Conservation (phyloP, 106 monocot genomes). For the Dioscorea alata region DNA sequence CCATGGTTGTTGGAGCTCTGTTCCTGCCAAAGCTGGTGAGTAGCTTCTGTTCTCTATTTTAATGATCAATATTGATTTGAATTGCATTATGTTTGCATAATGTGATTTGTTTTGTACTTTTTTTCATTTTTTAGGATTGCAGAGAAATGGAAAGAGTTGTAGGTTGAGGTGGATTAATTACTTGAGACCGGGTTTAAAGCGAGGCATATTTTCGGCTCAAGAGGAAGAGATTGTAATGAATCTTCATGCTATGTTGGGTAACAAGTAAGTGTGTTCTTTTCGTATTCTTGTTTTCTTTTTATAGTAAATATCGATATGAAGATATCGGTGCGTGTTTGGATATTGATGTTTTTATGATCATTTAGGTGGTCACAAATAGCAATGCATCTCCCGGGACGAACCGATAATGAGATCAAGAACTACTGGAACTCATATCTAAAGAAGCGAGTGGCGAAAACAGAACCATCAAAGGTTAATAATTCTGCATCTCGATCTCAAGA, state of each 20-base stretch:
- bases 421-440: conserved; percentile 42
- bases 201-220: conserved; percentile 27
- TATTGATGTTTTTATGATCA: not conserved
- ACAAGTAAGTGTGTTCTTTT: conserved; percentile 28
- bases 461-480: not conserved
- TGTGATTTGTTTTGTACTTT: not conserved
- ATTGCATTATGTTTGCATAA: not conserved
- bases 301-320: not conserved
- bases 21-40: conserved; percentile 13
- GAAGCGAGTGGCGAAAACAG: conserved; percentile 11
- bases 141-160: conserved; percentile 1
- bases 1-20: conserved; percentile 6
- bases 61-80: not conserved
- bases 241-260: conserved; percentile 39
- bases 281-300: not conserved
- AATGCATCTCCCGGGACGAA: conserved; percentile 30
- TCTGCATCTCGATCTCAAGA: not conserved
- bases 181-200: conserved; percentile 33
- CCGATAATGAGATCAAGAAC: conserved; percentile 42
- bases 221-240: conserved; percentile 30
- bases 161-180: not conserved
- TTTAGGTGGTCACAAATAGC: conserved; percentile 38
- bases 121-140: not conserved
- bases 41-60: not conserved
- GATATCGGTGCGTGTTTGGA: too few relatives aligned